Conservation (phyloP, 2,329 filamentous ascomycete genomes). For the Diaporthe vexans region DNA sequence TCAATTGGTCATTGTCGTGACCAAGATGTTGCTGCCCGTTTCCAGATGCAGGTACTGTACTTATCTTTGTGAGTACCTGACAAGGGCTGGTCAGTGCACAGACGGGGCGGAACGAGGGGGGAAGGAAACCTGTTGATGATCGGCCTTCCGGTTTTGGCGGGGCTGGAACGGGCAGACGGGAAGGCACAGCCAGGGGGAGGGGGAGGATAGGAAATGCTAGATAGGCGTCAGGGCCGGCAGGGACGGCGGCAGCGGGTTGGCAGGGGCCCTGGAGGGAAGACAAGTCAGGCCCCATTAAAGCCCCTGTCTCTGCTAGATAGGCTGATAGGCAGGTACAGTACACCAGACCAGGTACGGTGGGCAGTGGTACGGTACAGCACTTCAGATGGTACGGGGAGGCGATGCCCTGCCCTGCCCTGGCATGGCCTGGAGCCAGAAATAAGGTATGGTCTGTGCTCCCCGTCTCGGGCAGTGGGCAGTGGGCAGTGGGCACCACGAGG, state of each 20-base stretch:
- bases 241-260: neutral
- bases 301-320: constrained; percentile 30
- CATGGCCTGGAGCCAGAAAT: constrained; percentile 28
- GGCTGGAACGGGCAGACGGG: constrained; percentile 22
- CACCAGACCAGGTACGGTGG: neutral
- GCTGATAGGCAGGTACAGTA: neutral
- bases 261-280: constrained; percentile 3
- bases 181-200: neutral
- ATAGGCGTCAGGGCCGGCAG: neutral
- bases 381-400: neutral
- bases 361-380: neutral
- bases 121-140: constrained; percentile 16
- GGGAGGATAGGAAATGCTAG: neutral
- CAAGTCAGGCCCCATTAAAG: constrained; percentile 9
- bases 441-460: constrained; percentile 34
- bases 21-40: neutral
- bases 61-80: neutral
- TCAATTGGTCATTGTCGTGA: too few species aligned
- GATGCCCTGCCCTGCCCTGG: too few species aligned
- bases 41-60: neutral
- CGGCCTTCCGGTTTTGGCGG: constrained; percentile 27
- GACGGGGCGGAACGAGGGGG: constrained; percentile 21
- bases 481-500: neutral
- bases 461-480: constrained; percentile 7
- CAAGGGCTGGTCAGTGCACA: neutral